phyloP scores from a whole-genome alignment of 345 rosid species.

The Raphanus sativus region DNA sequence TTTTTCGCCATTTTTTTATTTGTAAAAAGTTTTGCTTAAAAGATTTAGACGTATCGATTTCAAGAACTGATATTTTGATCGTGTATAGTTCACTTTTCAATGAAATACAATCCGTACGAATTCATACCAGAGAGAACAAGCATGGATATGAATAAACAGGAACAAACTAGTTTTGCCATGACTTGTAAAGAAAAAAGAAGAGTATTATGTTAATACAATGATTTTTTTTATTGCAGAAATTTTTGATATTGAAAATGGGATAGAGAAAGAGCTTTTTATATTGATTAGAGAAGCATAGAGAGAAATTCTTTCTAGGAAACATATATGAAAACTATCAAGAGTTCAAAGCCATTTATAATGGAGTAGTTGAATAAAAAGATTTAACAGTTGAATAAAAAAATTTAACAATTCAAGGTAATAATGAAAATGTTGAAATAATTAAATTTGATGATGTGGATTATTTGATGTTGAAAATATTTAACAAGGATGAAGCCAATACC shows the following conservation, averaged over 20 bases:
- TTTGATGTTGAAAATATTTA: too few relatives aligned
- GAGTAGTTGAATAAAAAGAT: too few relatives aligned
- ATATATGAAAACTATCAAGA: neutral
- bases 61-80: neutral
- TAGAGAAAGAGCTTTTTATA: neutral
- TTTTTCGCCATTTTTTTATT: neutral
- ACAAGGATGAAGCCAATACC: too few relatives aligned
- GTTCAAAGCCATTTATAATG: too few relatives aligned
- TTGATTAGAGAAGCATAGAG: neutral
- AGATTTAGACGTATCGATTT: neutral
- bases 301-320: neutral
- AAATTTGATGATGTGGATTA: too few relatives aligned
- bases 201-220: neutral
- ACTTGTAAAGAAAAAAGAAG: neutral
- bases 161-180: slow-evolving; percentile 8
- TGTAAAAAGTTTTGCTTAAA: neutral
- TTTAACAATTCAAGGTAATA: too few relatives aligned
- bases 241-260: neutral
- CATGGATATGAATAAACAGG: slow-evolving; percentile 17
- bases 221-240: neutral
- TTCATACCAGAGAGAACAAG: slow-evolving; percentile 8
- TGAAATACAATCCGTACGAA: neutral
- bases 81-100: neutral
- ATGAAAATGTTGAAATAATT: too few relatives aligned
- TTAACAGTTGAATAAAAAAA: too few relatives aligned